These are phyloP conservation scores for Sphaerobolus stellatus DNA, from an alignment of 1,284 basidiomycete species.

Conservation along the genomic window DNA sequence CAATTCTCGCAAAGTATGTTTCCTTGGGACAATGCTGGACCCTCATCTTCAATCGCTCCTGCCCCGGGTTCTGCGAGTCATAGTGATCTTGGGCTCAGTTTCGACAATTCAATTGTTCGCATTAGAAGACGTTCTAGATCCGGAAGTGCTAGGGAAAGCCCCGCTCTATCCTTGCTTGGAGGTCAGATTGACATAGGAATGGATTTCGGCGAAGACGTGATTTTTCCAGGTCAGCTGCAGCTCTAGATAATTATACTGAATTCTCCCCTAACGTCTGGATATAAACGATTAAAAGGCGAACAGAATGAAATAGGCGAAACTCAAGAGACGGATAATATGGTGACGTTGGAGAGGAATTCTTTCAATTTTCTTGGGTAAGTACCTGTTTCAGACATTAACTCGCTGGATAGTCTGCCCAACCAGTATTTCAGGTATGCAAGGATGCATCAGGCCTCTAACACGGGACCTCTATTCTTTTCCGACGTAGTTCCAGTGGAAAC, in stretches of 20 bases:
- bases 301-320: slow-evolving; percentile 34
- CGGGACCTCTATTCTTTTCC: slow-evolving; percentile 61
- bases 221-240: background rate
- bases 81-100: slow-evolving; percentile 37
- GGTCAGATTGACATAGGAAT: background rate
- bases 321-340: slow-evolving; percentile 52
- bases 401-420: background rate
- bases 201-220: background rate
- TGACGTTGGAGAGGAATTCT: slow-evolving; percentile 69
- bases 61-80: slow-evolving; percentile 42
- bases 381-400: slow-evolving; percentile 8
- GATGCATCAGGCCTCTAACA: slow-evolving; percentile 60
- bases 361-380: slow-evolving; percentile 76
- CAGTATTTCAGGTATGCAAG: slow-evolving; percentile 59
- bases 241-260: background rate
- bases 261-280: background rate
- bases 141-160: slow-evolving; percentile 38
- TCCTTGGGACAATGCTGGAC: slow-evolving; percentile 78
- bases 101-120: slow-evolving; percentile 52
- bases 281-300: background rate
- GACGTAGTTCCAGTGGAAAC: slow-evolving; percentile 61
- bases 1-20: slow-evolving; percentile 46
- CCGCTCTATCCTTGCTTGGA: background rate
- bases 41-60: slow-evolving; percentile 48
- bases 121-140: slow-evolving; percentile 55